A percentile compares a stretch with the other conserved stretches of the same genome.
Evolutionary conservation across 148 eudicot genomes (phyloP).

Genomic region (Rhododendron henanense): DNA sequence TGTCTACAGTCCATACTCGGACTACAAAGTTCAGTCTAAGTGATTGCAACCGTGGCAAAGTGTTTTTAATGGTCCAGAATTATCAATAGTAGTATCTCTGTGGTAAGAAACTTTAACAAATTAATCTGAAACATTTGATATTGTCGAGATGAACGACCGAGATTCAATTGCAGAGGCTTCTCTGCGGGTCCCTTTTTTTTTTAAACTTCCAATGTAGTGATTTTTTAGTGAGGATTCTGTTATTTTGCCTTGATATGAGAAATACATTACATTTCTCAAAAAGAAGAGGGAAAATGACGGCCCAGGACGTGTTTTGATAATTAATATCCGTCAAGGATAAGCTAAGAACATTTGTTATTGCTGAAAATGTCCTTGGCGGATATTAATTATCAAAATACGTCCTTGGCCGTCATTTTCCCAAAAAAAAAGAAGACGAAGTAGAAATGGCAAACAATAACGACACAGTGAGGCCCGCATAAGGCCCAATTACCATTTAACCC

Average conservation of each 20-base stretch:
- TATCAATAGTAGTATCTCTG: background rate
- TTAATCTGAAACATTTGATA: no score
- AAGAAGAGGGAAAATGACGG: no score
- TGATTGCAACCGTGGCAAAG: background rate
- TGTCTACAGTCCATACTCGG: no score
- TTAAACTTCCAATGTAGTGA: background rate
- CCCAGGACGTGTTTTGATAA: no score
- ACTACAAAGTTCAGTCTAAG: no score
- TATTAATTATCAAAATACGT: no score
- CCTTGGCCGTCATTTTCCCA: background rate
- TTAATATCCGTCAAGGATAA: no score
- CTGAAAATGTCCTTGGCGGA: no score
- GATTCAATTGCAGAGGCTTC: background rate
- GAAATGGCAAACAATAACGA: background rate
- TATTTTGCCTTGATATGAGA: background rate
- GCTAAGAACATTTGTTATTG: no score
- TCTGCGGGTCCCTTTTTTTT: background rate
- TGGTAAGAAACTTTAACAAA: background rate
- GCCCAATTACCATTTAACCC: background rate
- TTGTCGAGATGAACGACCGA: background rate
- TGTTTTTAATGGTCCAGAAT: no score
- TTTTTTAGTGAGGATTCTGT: background rate
- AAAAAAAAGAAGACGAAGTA: background rate
- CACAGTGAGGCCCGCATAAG: background rate
- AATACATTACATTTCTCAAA: background rate